phyloP scores from a whole-genome alignment of 2,329 filamentous ascomycete genomes.

The Hypomyces perniciosus region DNA sequence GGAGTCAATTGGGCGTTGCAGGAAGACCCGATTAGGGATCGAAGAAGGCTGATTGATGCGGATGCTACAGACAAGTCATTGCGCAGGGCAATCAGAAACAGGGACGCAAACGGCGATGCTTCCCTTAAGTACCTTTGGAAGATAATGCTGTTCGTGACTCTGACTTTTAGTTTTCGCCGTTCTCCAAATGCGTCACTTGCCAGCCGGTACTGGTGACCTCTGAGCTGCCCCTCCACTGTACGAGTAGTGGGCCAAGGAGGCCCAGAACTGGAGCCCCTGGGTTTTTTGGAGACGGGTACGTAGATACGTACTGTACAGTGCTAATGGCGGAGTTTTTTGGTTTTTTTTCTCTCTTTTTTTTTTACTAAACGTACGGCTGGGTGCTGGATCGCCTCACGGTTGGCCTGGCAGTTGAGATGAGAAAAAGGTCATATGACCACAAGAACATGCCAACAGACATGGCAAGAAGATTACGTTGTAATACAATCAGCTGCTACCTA shows the following conservation, averaged over 20 bases:
- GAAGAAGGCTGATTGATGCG: background rate
- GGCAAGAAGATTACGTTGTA: too few species aligned
- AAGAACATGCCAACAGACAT: too few species aligned
- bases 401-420: too few species aligned
- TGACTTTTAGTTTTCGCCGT: conserved; percentile 2
- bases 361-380: background rate
- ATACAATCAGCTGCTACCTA: too few species aligned
- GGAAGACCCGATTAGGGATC: background rate
- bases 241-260: conserved; percentile 7
- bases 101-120: conserved; percentile 8
- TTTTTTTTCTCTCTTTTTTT: background rate
- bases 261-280: conserved; percentile 13
- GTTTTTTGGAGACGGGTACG: background rate
- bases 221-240: conserved; percentile 2
- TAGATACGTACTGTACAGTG: background rate
- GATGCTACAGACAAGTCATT: conserved; percentile 6
- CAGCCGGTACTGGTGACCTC: conserved; percentile 11
- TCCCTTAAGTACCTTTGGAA: conserved; percentile 12
- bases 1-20: conserved; percentile 5
- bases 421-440: too few species aligned
- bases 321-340: background rate
- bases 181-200: conserved; percentile 11
- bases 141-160: conserved; percentile 10
- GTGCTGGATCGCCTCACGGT: background rate
- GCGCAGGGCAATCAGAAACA: background rate